Base-by-base conservation (phyloP, 768 basidiomycete species). In the Tephrocybe sp. region DNA sequence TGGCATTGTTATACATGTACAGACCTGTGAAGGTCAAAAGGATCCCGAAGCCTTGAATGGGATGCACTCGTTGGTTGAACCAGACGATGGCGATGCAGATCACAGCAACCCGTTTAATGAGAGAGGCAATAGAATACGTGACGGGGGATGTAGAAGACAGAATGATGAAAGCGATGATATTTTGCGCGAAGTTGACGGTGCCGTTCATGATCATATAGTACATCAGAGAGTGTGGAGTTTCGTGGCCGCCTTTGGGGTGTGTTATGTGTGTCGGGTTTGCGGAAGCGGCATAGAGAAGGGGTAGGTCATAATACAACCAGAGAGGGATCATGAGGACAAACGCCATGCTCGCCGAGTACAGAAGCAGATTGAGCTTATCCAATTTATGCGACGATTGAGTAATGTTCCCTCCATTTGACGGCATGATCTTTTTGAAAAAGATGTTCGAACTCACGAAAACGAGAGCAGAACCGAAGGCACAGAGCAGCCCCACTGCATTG, bases 361-460 rank as follows among this genome's bases (percentile, higher is more conserved):
- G 81, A 21, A 99, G 75, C 9, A 99, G 77, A 70, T 98, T 98
- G 62, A 98, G 81, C 75, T 98, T 98, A 79, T 99, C 97, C 28
- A 99, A 80, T 69, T 93, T 93, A 65, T 88, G 88, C 3, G 80
- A 69, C 1, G 75, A 69, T 47, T 62, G 62, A 4, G 73, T 61
- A 17, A 70, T 58, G 26, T 72, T 70, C 18, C 74, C 71, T 4
- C 71, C 62, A 46, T 77, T 77, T 7, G 80, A 76, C 2, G 97
- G 97, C 81, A 99, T 88, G 56, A 98, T 86, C 75, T 96, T 98
- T 73, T 99, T 99, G 81, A 96, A 98, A 69, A 95, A 97, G 61
- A 99, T 98, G 70, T 99, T 99, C 57, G 93, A 95, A 59, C 88
- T 89, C 56, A 99, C 97, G 66, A 99, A 98, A 58, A 99, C 86